Base-by-base conservation (phyloP, 2,329 filamentous ascomycete species). In the Fusarium compactum region DNA sequence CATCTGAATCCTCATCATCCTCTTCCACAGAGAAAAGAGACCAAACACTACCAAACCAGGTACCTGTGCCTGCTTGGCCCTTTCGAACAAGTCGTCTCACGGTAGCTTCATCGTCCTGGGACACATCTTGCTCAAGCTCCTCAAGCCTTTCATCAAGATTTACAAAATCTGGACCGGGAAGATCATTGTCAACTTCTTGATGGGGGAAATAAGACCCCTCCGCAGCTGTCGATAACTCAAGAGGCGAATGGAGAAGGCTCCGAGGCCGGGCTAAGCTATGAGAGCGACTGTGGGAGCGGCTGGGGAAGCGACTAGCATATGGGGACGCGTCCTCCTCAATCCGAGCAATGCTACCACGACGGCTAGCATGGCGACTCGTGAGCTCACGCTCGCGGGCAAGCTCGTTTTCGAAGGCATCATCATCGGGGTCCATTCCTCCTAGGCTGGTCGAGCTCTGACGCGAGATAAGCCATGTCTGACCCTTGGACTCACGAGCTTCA, bases 381-480 rank as follows among this genome's bases (percentile, higher is more conserved):
- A 83, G 76, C 69, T 86, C 83, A 45, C 82, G 82, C 74, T 89
- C 85, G 41, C 83, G 82, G 15, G 82, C 84, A 24, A 87, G 78
- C 75, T 87, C 84, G 47, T 81, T 79, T 72, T 88, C 85, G 62
- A 86, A 82, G 14, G 81, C 84, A 64, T 86, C 85, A 41, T 88
- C 86, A 6, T 87, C 86, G 6, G 82, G 81, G 34, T 87, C 84
- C 75, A 85, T 78, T 25, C 83, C 86, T 1, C 84, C 80, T 20
- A 91, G 82, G 74, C 86, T 90, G 11, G 89, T 91, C 3, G 89
- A 90, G 76, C 88, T 90, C 58, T 86, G 87, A 48, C 89, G 84
- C 25, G 89, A 88, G n/a, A 87, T 82, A 22, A 92, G 85, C 90
- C 90, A 92, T 16, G 86, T 81, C 78, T 92, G 90, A 16, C 90